Evolutionary conservation across 495 filamentous ascomycete species (phyloP), one percentile per base, ranked within the genome.

Genomic region (Lasiosphaeria miniovina): DNA sequence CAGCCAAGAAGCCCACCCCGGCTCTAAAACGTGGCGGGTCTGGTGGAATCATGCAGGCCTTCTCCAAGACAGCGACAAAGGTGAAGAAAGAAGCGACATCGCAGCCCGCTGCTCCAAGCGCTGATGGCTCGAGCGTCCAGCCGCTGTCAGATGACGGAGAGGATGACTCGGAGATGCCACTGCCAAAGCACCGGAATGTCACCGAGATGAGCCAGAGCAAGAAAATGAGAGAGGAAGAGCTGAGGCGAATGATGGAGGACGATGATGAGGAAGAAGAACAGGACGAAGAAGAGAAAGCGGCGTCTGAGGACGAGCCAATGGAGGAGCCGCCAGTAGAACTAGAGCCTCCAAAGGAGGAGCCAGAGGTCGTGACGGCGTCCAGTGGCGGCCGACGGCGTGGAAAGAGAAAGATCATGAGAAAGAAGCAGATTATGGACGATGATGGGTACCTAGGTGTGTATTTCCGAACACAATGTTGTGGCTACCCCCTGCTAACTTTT

Each of bases 401-500:
- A 53, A 86, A 85, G 72, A 84, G 94, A 58, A 86, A 87, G 66
- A 81, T 98, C 9, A 91, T 88, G 81, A 92, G 89, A 75, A 98
- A 94, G 81, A 89, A 88, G 78, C 92, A 87, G 46, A 78, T 88
- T 52, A 90, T 92, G 78, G 95, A 98, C 68, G 90, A 93, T 46
- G 90, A 98, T 61, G 93, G 94, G 43, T 98, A 96, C 71, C 77
- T 98, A 12, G 90, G 91, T 93, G 80, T 62, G 86, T 78, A 51
- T 52, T 15, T 43, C 7, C 35, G 12, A 6, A 35, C 24, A 15
- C 36, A 10, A 14, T 51, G 14, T 33, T 5, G 5, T 33, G 4
- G 34, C 11, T 43, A 49, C 49, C 32, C 41, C 24, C 63, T 9
- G 64, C 65, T 60, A 58, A 65, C 61, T 36, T 36, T 53, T 40